Evolutionary conservation across 148 eudicot species (phyloP).

Genomic region (Arctostaphylos glauca): DNA sequence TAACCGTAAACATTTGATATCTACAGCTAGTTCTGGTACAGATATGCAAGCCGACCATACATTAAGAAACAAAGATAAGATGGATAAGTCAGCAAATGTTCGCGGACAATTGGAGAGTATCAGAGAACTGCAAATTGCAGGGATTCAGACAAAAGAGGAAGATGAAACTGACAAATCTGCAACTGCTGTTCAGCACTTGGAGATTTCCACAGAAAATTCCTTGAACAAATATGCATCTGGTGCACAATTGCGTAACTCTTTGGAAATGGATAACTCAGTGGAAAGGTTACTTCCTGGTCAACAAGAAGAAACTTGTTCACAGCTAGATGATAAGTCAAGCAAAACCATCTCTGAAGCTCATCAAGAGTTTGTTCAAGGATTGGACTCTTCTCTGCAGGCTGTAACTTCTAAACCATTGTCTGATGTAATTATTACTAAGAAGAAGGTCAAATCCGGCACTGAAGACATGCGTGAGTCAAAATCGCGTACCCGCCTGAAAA

Average conservation of each 20-base stretch:
- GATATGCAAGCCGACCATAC: constrained; percentile 22
- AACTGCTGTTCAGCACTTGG: constrained; percentile 16
- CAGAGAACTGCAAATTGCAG: constrained; percentile 21
- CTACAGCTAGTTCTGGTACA: constrained; percentile 27
- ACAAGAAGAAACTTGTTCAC: constrained; percentile 22
- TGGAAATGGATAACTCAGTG: constrained; percentile 20
- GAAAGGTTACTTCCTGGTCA: constrained; percentile 13
- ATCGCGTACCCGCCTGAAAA: constrained; percentile 39
- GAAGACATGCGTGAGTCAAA: constrained; percentile 32
- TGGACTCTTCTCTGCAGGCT: constrained; percentile 25
- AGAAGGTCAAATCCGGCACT: constrained; percentile 34
- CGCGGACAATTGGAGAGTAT: constrained; percentile 16
- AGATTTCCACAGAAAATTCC: constrained; percentile 2
- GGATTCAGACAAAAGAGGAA: constrained; percentile 15
- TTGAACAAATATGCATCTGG: constrained; percentile 18
- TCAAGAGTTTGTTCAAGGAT: constrained; percentile 29
- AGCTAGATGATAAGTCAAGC: constrained; percentile 6
- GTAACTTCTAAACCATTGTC: constrained; percentile 23
- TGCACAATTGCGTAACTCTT: constrained; percentile 18
- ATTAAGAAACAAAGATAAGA: constrained; percentile 15
- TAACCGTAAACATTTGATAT: constrained; percentile 29
- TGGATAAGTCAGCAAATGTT: constrained; percentile 17
- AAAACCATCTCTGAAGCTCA: constrained; percentile 25
- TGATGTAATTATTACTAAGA: constrained; percentile 30
- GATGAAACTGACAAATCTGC: constrained; percentile 22